Base-by-base conservation (phyloP, 2,329 filamentous ascomycete species). In the Cladosporium austrohemisphaericum region DNA sequence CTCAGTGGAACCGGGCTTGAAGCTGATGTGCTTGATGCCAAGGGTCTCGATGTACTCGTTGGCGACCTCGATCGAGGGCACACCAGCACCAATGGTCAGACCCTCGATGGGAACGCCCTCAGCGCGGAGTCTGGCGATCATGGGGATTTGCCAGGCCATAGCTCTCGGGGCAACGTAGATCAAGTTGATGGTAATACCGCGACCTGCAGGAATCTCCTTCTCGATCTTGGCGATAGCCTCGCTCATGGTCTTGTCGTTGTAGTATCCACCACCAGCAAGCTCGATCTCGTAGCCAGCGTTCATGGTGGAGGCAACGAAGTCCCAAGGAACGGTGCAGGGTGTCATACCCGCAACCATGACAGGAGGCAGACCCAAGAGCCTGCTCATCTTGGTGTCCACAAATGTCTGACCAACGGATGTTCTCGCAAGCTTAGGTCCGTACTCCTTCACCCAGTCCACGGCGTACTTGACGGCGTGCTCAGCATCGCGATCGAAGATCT, bases 371-470 rank as follows among this genome's bases (percentile, higher is more conserved):
- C 90, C 90, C 14, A 95, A 75, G 16, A 95, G 75, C 59, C 88
- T 80, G 69, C 86, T 94, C 85, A 96, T 93, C 75, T 95, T 96
- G 54, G 93, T 98, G 67, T 97, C 91, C 38, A 98, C 88, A 59
- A 87, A 96, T 2, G 88, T 95, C 65, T 91, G 81, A 16, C 93
- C 93, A 50, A 81, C 83, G 9, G 91, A 92, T 11, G 88, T 96
- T 72, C 88, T 93, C 60, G 95, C 84, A 35, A 98, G 78, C 52
- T 84, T 86, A n/a, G 94, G 93, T 8, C 92, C 91, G 65, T 93
- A 91, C 68, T 96, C 91, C 71, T 94, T 94, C 51, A 98, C 90
- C 94, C 94, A 98, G 70, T 98, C 89, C 23, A 90, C 85, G 41
- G 93, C 92, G 67, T 90, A 97, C 69, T 91, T 93, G 63, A 98